These are phyloP conservation scores for Penicillium rolfsii DNA, from an alignment of 2,329 filamentous ascomycete species.

Conservation along the genomic window DNA sequence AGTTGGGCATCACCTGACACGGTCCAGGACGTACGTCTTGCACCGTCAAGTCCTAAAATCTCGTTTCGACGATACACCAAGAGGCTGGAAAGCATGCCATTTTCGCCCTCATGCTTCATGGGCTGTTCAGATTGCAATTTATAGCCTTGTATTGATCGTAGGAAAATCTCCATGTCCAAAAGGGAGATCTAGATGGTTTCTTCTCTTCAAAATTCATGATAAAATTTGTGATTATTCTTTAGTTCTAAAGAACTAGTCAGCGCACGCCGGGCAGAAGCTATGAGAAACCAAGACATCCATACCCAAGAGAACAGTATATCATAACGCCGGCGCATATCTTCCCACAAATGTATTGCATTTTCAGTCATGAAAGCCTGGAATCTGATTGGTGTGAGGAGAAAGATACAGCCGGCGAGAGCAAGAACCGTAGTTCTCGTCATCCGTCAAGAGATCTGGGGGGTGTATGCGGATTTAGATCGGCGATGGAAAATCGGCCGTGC, in stretches of 20 bases:
- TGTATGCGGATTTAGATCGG: slow-evolving; percentile 8
- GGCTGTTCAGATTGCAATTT: background rate
- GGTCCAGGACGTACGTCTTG: background rate
- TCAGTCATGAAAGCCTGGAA: background rate
- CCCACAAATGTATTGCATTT: slow-evolving; percentile 8
- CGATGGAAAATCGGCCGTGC: slow-evolving; percentile 12
- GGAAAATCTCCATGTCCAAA: background rate
- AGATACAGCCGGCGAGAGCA: slow-evolving; percentile 31
- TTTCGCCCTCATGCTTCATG: background rate
- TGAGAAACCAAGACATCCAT: slow-evolving; percentile 14
- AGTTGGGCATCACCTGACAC: background rate
- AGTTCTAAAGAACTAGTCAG: slow-evolving; percentile 29
- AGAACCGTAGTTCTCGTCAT: slow-evolving; percentile 13
- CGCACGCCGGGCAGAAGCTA: background rate
- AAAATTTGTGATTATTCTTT: slow-evolving; percentile 11
- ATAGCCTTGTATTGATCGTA: background rate
- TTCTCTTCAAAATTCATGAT: background rate
- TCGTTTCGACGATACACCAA: background rate
- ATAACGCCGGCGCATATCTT: slow-evolving; percentile 35
- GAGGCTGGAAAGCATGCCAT: background rate
- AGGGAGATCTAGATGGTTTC: no score
- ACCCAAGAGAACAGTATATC: slow-evolving; percentile 33
- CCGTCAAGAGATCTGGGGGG: slow-evolving; percentile 12
- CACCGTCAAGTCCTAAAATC: background rate
- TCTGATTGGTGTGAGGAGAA: background rate